These are phyloP conservation scores for Corchorus olitorius DNA, from an alignment of 345 rosid genomes.

Conservation along the genomic window DNA sequence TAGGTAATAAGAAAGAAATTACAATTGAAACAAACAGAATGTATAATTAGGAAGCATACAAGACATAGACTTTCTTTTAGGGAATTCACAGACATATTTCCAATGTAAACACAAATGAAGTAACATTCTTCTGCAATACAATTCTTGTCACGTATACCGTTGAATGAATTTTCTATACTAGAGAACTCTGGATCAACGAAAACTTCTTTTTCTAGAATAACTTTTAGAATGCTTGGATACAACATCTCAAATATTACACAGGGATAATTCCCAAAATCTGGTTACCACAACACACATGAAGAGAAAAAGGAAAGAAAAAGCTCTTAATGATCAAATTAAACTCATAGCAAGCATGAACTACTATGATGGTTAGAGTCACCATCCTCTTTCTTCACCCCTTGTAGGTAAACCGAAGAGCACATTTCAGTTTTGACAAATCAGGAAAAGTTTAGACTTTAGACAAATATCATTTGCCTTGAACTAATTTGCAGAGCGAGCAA, in stretches of 20 bases:
- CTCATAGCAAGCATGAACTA: neutral
- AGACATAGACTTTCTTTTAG: neutral
- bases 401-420: neutral
- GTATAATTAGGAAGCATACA: neutral
- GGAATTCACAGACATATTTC: neutral
- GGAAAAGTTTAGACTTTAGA: neutral
- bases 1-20: conserved; percentile 6
- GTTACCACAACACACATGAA: neutral
- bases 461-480: too few species aligned
- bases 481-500: too few species aligned
- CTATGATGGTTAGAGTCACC: neutral
- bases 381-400: neutral
- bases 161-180: neutral
- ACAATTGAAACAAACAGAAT: neutral
- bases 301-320: neutral
- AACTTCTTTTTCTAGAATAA: neutral
- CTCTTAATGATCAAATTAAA: neutral
- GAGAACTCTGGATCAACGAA: neutral
- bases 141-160: neutral
- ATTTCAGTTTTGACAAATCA: neutral
- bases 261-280: neutral
- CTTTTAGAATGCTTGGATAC: neutral
- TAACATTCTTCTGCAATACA: neutral
- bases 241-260: neutral
- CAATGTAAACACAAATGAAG: neutral